Conservation (phyloP, 192 early-diverging fungal genomes). For the Backusella circina region DNA sequence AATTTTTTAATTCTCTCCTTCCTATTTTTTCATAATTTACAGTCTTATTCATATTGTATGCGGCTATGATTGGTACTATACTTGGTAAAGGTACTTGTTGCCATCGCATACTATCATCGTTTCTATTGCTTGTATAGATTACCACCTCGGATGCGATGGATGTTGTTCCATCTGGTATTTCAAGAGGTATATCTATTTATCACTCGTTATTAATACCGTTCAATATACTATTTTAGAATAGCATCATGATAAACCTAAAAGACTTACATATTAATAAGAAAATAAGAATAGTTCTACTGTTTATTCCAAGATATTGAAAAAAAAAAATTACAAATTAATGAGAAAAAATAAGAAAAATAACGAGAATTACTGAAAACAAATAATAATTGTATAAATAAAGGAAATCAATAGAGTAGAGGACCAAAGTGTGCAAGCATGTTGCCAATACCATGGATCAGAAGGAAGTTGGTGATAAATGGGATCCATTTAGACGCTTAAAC, state of each 20-base stretch:
- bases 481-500: too few species aligned
- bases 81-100: conserved; percentile 34
- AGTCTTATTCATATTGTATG: conserved; percentile 18
- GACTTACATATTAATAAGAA: conserved; percentile 62
- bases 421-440: too few species aligned
- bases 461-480: too few species aligned
- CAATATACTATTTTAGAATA: background rate
- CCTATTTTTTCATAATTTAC: conserved; percentile 35
- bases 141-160: conserved; percentile 63
- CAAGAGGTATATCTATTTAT: conserved; percentile 54
- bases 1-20: conserved; percentile 39
- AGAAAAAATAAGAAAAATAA: too few species aligned
- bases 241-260: conserved; percentile 51
- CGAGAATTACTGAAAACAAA: too few species aligned
- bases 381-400: too few species aligned
- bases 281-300: conserved; percentile 62
- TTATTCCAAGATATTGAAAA: too few species aligned
- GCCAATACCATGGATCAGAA: too few species aligned
- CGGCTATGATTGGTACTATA: conserved; percentile 30
- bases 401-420: too few species aligned
- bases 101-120: conserved; percentile 37
- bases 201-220: background rate
- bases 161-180: conserved; percentile 70
- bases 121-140: conserved; percentile 44
- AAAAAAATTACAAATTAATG: too few species aligned